Evolutionary conservation across 768 basidiomycete species (phyloP).

Genomic region (Pleurotus platypus): DNA sequence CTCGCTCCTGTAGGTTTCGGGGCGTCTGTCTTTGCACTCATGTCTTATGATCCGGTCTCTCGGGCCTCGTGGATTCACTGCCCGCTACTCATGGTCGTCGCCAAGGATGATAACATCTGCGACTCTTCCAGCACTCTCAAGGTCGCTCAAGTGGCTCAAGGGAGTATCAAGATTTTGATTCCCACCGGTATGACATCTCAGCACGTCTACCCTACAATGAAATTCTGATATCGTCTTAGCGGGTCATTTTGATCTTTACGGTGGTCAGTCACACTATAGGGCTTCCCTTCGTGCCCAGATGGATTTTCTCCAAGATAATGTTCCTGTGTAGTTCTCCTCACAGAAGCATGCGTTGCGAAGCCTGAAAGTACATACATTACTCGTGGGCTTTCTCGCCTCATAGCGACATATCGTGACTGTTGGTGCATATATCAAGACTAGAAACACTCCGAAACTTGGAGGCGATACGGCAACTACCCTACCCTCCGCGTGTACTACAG

Average conservation of each 20-base stretch:
- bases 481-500: too few species aligned
- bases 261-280: constrained; percentile 12
- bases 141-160: constrained; percentile 11
- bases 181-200: constrained; percentile 6
- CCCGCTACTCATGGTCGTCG: neutral
- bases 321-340: constrained; percentile 9
- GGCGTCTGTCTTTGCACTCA: constrained; percentile 7
- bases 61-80: neutral
- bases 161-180: constrained; percentile 13
- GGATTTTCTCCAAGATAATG: constrained; percentile 18
- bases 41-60: neutral
- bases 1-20: constrained; percentile 3
- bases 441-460: too few species aligned
- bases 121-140: neutral
- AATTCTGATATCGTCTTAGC: neutral
- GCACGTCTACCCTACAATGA: too few species aligned
- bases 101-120: neutral
- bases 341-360: too few species aligned
- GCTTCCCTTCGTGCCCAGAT: constrained; percentile 17
- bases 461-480: too few species aligned
- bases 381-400: too few species aligned
- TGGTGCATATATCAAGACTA: too few species aligned
- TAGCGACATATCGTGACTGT: too few species aligned
- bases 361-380: too few species aligned
- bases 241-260: constrained; percentile 23